These are phyloP conservation scores for Peronospora destructor DNA, from an alignment of 352 stramenopile species.

Conservation along the genomic window DNA sequence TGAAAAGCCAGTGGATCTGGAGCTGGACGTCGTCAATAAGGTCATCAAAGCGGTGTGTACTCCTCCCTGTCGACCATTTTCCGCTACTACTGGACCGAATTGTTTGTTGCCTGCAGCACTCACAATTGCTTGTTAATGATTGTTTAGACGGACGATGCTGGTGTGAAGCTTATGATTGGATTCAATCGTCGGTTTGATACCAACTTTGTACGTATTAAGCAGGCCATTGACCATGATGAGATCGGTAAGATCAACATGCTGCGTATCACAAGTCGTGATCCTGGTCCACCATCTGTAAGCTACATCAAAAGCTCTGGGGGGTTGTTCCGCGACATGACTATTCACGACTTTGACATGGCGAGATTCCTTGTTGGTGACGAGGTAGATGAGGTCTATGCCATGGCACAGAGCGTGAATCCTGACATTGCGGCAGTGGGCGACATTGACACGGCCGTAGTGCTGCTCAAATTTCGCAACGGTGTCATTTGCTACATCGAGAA, in stretches of 20 bases:
- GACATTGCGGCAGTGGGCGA: constrained; percentile 72
- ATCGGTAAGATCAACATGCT: constrained; percentile 86
- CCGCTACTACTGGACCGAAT: neutral
- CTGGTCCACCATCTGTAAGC: constrained; percentile 31
- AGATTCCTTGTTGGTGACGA: constrained; percentile 87
- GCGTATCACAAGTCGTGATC: constrained; percentile 64
- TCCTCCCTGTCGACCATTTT: neutral
- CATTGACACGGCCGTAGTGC: constrained; percentile 87
- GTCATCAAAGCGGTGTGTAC: constrained; percentile 37
- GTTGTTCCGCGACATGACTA: constrained; percentile 93
- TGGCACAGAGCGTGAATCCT: constrained; percentile 47
- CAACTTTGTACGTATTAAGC: constrained; percentile 88
- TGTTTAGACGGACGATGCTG: constrained; percentile 28
- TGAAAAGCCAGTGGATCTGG: constrained; percentile 92
- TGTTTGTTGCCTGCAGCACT: neutral
- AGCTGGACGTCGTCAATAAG: constrained; percentile 54
- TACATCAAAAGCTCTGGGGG: constrained; percentile 75
- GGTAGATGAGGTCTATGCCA: constrained; percentile 64
- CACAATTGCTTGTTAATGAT: neutral
- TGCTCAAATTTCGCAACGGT: constrained; percentile 88
- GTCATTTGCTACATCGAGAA: constrained; percentile 92
- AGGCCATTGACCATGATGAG: constrained; percentile 79
- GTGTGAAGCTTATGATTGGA: constrained; percentile 92
- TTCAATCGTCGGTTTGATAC: constrained; percentile 92
- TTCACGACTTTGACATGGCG: constrained; percentile 94